Percentiles rank a stretch among this genome's conserved stretches.
These are phyloP conservation scores for Polyporus tsugae DNA, from an alignment of 1,284 basidiomycete species.

Conservation along the genomic window DNA sequence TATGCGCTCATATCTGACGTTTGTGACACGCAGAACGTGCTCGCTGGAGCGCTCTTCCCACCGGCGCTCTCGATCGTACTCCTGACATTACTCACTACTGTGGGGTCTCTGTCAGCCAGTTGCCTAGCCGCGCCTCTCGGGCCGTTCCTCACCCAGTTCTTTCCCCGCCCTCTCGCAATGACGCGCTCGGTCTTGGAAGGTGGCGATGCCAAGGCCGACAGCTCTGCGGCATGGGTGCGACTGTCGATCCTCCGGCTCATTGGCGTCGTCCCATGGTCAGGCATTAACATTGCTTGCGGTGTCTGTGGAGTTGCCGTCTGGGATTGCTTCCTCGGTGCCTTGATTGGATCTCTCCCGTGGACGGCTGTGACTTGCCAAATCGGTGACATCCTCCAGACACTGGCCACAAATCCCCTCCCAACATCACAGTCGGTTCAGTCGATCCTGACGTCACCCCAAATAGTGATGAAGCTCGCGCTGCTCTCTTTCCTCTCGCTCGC, in stretches of 20 bases:
- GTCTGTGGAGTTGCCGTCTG: slow-evolving; percentile 81
- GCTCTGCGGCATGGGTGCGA: slow-evolving; percentile 82
- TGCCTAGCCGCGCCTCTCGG: slow-evolving; percentile 84
- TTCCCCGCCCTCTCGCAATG: slow-evolving; percentile 86
- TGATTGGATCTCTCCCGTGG: slow-evolving; percentile 85
- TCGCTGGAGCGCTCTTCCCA: slow-evolving; percentile 88
- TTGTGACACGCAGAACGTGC: slow-evolving; percentile 72
- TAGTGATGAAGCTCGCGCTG: slow-evolving; percentile 76
- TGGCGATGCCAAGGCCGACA: slow-evolving; percentile 47
- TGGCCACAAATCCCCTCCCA: slow-evolving; percentile 72
- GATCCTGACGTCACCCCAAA: slow-evolving; percentile 72
- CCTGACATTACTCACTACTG: slow-evolving; percentile 82
- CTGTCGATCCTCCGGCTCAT: slow-evolving; percentile 86
- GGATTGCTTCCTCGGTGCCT: slow-evolving; percentile 82
- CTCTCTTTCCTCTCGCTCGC: slow-evolving; percentile 80
- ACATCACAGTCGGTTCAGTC: slow-evolving; percentile 77
- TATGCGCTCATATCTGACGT: slow-evolving; percentile 26
- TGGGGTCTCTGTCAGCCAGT: slow-evolving; percentile 86
- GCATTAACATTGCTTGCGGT: slow-evolving; percentile 93
- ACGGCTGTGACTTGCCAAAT: slow-evolving; percentile 90
- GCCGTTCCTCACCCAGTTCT: slow-evolving; percentile 80
- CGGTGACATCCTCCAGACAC: slow-evolving; percentile 83
- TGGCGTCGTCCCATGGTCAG: slow-evolving; percentile 93
- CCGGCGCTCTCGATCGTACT: slow-evolving; percentile 81
- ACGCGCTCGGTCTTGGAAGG: slow-evolving; percentile 76